Base-by-base conservation (phyloP, 345 rosid genomes). In the Bruguiera gymnorhiza region DNA sequence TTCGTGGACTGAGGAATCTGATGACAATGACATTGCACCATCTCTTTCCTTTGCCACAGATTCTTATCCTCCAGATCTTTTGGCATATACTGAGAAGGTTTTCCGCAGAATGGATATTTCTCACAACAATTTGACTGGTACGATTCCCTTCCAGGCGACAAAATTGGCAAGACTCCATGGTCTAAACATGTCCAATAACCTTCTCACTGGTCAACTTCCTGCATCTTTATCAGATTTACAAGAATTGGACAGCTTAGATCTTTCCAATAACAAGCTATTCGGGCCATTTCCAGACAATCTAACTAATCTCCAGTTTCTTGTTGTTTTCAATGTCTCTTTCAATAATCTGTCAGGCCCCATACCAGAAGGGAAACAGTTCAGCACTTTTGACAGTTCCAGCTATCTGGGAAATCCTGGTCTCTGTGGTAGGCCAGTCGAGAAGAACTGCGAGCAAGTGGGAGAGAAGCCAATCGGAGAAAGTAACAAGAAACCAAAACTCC, bases 281-380 rank as follows among this genome's bases (percentile, higher is more conserved):
- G 75, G 79, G 19, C 1, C 15, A 10, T 3, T 76, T 34, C 58
- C 75, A 24, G 30, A 1, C 7, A 15, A 61, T 6, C 66, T 76
- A 7, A 34, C 23, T 1, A 7, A 1, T 10, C 21, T 60, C 19
- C 0, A 0, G 0, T 60, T 1, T 8, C 60, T 76, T 20, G 0
- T 0, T 4, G 0, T 1, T 7, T 70, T 76, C 1, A 30, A 66
- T 19, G 64, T 70, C 43, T 60, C 75, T 6, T 70, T 52, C 68
- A 76, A 76, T 52, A 66, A 70, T 26, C 71, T 70, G 6, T 60
- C 71, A 18, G 79, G 75, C 5, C 24, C 11, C 29, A 24, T 60
- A 70, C 75, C 59, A 9, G 27, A 63, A 60, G 8, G 31, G 53
- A 1, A 0, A 8, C 66, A 51, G 21, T 73, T 73, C 18, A 23